Percentiles rank a stretch among this genome's conserved stretches.
phyloP scores from a whole-genome alignment of 768 basidiomycete genomes.

The Hydnum rufescens region DNA sequence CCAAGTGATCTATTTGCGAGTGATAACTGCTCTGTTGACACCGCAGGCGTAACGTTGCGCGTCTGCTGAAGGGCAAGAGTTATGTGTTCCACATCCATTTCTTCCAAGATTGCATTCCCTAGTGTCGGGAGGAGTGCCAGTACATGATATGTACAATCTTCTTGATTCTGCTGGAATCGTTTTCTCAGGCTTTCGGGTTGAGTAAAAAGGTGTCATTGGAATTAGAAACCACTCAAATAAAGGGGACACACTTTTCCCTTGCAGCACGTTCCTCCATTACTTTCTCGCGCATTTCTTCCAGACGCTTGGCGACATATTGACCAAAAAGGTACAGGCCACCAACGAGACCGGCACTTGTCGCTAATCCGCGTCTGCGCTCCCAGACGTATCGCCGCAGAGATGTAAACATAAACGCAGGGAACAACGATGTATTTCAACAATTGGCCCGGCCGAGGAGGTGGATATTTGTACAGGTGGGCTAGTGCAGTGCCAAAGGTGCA shows the following conservation, averaged over 20 bases:
- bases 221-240: background rate
- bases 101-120: conserved; percentile 38
- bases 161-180: conserved; percentile 57
- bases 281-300: conserved; percentile 46
- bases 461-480: too few relatives aligned
- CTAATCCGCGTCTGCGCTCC: conserved; percentile 27
- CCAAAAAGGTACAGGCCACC: conserved; percentile 46
- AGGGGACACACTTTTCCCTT: conserved; percentile 39
- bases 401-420: too few relatives aligned
- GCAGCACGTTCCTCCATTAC: conserved; percentile 42
- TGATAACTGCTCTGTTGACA: too few relatives aligned
- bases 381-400: conserved; percentile 28
- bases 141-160: conserved; percentile 57
- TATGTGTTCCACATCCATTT: conserved; percentile 58
- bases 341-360: conserved; percentile 30
- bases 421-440: too few relatives aligned
- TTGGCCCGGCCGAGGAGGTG: too few relatives aligned
- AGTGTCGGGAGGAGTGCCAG: conserved; percentile 51
- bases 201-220: background rate
- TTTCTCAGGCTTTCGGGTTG: conserved; percentile 33
- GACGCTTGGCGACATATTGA: conserved; percentile 36
- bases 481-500: too few relatives aligned
- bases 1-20: too few relatives aligned
- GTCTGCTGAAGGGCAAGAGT: conserved; percentile 32
- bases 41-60: background rate